A percentile compares a stretch with the other conserved stretches of the same genome.
These are phyloP conservation scores for Pseudohyphozyma bogoriensis DNA, from an alignment of 768 basidiomycete genomes.

Conservation along the genomic window DNA sequence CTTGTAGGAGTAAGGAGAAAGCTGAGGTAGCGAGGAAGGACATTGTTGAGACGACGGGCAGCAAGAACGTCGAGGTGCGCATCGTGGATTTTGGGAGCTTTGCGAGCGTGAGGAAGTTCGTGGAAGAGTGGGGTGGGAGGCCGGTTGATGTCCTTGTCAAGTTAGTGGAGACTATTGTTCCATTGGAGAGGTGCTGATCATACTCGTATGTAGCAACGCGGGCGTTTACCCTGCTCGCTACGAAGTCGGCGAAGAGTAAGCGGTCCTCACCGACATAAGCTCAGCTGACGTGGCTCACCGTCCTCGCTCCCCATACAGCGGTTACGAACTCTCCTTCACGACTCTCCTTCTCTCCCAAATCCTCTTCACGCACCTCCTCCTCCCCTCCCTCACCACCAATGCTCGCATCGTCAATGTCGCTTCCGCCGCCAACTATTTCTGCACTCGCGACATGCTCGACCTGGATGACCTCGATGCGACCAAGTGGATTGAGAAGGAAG, in stretches of 20 bases:
- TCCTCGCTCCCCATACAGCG: background rate
- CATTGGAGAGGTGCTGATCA: too few species aligned
- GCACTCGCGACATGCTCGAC: background rate
- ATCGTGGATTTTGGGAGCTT: background rate
- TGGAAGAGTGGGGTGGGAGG: background rate
- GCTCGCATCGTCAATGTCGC: background rate
- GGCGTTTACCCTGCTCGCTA: background rate
- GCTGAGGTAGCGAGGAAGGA: background rate
- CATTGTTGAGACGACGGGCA: background rate
- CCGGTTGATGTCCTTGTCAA: background rate
- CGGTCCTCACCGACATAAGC: too few species aligned
- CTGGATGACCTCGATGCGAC: background rate
- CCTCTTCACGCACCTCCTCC: background rate
- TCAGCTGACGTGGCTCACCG: background rate
- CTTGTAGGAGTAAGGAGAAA: background rate
- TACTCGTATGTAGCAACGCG: background rate
- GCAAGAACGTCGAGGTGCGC: background rate
- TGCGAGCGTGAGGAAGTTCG: background rate
- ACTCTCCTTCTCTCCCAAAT: background rate
- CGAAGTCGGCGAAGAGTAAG: background rate
- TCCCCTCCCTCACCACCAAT: background rate
- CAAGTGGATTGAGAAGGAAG: background rate
- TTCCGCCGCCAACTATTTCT: background rate
- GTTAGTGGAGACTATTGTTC: too few species aligned
- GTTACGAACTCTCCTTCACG: background rate